phyloP scores from a whole-genome alignment of 2,329 filamentous ascomycete genomes.

The Hypoxylon sp. region DNA sequence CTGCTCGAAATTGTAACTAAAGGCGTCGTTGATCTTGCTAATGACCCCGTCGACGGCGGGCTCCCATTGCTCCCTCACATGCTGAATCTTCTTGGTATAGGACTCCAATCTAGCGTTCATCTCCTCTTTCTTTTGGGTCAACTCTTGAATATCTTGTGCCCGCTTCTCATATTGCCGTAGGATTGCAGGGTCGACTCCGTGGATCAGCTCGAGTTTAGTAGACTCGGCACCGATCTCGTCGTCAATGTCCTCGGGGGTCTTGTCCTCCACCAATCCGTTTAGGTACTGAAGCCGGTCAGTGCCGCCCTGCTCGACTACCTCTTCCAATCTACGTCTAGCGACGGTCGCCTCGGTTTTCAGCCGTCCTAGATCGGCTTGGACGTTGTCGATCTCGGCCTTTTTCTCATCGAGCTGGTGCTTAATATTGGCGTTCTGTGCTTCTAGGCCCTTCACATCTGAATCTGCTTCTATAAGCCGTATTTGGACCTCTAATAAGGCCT shows the following conservation, averaged over 20 bases:
- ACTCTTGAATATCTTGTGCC: conserved; percentile 76
- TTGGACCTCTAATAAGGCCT: conserved; percentile 77
- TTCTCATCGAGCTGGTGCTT: conserved; percentile 66
- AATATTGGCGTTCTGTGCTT: conserved; percentile 74
- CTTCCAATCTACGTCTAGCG: conserved; percentile 58
- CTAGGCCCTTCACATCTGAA: conserved; percentile 83
- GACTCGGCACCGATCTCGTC: conserved; percentile 81
- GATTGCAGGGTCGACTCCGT: conserved; percentile 81
- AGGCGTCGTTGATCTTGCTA: conserved; percentile 87
- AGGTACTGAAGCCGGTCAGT: conserved; percentile 60
- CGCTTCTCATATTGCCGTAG: conserved; percentile 84
- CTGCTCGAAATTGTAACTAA: conserved; percentile 92
- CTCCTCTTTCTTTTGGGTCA: conserved; percentile 70
- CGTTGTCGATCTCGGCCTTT: conserved; percentile 57
- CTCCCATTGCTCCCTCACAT: conserved; percentile 83
- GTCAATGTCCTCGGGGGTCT: conserved; percentile 75
- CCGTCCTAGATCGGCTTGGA: conserved; percentile 60
- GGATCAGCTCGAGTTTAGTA: conserved; percentile 83
- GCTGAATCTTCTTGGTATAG: conserved; percentile 71
- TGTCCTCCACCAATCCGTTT: conserved; percentile 61
- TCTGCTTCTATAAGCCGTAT: conserved; percentile 82
- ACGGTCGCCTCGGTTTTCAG: conserved; percentile 55
- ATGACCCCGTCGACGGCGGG: conserved; percentile 84
- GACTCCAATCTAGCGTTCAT: conserved; percentile 69
- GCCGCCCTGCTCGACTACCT: conserved; percentile 59